These are phyloP conservation scores for Xylaria sp. DNA, from an alignment of 2,329 filamentous ascomycete genomes.

Conservation along the genomic window DNA sequence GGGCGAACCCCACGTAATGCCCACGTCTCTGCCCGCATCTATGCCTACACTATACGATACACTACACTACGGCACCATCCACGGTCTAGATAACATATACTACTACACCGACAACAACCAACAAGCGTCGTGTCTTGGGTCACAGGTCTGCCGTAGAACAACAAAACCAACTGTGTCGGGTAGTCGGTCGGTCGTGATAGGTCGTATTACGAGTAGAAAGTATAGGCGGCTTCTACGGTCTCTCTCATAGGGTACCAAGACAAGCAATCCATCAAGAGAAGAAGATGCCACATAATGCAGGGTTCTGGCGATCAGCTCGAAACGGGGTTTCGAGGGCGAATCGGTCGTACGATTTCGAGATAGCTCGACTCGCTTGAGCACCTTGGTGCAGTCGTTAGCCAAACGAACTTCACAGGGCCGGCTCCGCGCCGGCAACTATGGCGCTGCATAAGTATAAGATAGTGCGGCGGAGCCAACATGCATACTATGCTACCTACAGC, in stretches of 20 bases:
- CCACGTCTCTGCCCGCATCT: too few species aligned
- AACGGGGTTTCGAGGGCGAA: not conserved
- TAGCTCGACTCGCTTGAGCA: constrained; percentile 22
- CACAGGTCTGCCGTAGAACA: not conserved
- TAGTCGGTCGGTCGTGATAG: constrained; percentile 1
- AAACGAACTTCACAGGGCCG: constrained; percentile 3
- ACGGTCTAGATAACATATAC: too few species aligned
- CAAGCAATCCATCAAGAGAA: not conserved
- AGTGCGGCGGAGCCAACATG: constrained; percentile 11
- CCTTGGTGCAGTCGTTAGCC: constrained; percentile 5
- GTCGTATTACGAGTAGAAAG: constrained; percentile 2
- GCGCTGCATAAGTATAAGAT: constrained; percentile 18
- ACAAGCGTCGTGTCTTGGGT: constrained; percentile 8
- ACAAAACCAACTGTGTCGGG: not conserved
- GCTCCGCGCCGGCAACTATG: constrained; percentile 21
- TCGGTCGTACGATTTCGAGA: not conserved
- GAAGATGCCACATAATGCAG: not conserved
- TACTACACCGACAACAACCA: not conserved
- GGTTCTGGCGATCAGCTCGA: not conserved
- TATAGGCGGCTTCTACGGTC: not conserved
- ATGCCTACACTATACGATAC: not conserved
- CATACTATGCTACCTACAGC: not conserved
- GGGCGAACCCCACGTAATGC: not conserved
- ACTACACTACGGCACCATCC: too few species aligned
- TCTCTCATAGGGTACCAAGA: not conserved